These are phyloP conservation scores for Angomonas ambiguus DNA, from an alignment of 208 protist genomes.

Conservation along the genomic window DNA sequence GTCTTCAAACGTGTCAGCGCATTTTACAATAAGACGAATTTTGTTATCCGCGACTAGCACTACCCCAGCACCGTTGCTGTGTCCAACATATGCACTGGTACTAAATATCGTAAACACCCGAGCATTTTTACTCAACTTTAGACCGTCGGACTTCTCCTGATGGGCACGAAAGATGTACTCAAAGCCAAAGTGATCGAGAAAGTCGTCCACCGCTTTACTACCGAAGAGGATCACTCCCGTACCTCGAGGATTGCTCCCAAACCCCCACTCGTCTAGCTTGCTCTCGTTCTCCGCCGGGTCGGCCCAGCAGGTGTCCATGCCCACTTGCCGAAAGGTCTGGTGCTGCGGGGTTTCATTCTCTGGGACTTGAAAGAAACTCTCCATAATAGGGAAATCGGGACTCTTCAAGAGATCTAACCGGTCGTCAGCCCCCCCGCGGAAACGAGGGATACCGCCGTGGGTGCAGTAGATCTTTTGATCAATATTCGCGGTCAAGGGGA, in stretches of 20 bases:
- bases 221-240: conserved; percentile 87
- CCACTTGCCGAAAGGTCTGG: conserved; percentile 65
- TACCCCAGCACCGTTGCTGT: conserved; percentile 89
- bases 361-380: conserved; percentile 82
- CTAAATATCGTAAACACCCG: conserved; percentile 93
- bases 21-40: conserved; percentile 90
- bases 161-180: conserved; percentile 93
- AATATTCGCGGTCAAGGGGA: conserved; percentile 91
- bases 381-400: conserved; percentile 72
- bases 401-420: conserved; percentile 58
- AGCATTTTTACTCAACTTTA: conserved; percentile 88
- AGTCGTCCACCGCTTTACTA: conserved; percentile 81
- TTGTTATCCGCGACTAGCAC: conserved; percentile 86
- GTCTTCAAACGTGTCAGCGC: conserved; percentile 59
- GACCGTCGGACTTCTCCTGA: conserved; percentile 89
- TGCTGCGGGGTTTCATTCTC: conserved; percentile 58
- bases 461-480: conserved; percentile 92
- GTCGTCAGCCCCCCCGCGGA: conserved; percentile 76
- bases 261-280: conserved; percentile 74
- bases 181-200: conserved; percentile 74
- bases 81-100: conserved; percentile 89
- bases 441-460: conserved; percentile 92
- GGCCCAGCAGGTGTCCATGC: conserved; percentile 89
- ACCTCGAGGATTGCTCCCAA: conserved; percentile 84
- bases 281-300: conserved; percentile 86